Percentiles rank a stretch among this genome's conserved stretches.
These are phyloP conservation scores for Gossypium sturtianum DNA, from an alignment of 345 rosid genomes.

Conservation along the genomic window DNA sequence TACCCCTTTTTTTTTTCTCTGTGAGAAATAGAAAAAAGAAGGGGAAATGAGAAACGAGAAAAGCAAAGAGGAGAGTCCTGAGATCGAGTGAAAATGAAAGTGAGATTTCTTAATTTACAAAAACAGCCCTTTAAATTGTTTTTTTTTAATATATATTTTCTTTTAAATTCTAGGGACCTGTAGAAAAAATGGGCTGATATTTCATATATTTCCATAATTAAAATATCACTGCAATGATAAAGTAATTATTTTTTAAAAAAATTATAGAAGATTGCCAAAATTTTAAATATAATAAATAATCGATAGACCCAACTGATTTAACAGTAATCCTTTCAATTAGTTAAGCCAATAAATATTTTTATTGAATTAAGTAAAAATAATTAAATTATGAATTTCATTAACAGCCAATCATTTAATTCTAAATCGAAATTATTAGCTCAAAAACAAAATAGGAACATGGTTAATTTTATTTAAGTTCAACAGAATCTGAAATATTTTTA, in stretches of 20 bases:
- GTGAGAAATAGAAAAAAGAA: not conserved
- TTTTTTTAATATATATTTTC: not conserved
- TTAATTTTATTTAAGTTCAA: no score
- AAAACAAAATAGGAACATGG: no score
- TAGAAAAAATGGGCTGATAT: not conserved
- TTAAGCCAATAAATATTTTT: no score
- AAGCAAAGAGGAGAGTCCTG: constrained; percentile 6
- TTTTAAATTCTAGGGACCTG: not conserved
- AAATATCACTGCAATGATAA: not conserved
- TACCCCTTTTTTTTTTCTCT: not conserved
- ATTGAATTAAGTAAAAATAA: no score
- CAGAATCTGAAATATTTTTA: constrained; percentile 10
- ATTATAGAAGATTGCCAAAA: not conserved
- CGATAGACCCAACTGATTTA: constrained; percentile 30
- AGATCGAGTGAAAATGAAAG: constrained; percentile 16
- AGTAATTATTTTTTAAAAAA: not conserved
- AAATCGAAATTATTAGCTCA: no score
- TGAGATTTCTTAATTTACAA: not conserved
- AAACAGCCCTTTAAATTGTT: not conserved
- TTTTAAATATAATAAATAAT: not conserved
- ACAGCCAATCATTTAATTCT: no score
- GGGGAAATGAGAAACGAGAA: constrained; percentile 10
- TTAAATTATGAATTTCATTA: no score
- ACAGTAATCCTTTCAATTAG: constrained; percentile 32
- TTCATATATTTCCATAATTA: not conserved